A percentile compares a stretch with the other conserved stretches of the same genome.
These are phyloP conservation scores for Guyanaporus albipodus DNA, from an alignment of 768 basidiomycete genomes.

Conservation along the genomic window DNA sequence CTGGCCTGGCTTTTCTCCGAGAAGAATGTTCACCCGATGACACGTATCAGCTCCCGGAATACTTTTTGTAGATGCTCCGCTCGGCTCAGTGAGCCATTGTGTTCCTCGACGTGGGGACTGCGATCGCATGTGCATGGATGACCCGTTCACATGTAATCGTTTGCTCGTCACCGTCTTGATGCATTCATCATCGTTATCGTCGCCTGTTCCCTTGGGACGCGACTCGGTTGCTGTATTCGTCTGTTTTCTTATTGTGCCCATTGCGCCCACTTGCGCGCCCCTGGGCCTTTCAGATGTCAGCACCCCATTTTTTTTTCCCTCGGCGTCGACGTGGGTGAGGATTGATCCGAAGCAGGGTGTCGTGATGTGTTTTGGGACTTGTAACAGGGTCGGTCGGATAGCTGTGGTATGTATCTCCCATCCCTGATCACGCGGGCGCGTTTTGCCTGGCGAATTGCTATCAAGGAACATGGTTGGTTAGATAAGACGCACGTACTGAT, in stretches of 20 bases:
- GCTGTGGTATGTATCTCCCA: too few relatives aligned
- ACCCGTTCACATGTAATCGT: neutral
- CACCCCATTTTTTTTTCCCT: neutral
- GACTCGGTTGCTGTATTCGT: conserved; percentile 4
- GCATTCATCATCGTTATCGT: conserved; percentile 6
- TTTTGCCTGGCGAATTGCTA: too few relatives aligned
- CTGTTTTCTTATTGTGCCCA: neutral
- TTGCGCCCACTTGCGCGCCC: neutral
- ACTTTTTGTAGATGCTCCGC: conserved; percentile 51
- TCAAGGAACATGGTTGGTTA: too few relatives aligned
- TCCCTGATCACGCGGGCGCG: too few relatives aligned
- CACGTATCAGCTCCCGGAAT: conserved; percentile 65
- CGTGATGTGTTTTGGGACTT: conserved; percentile 6
- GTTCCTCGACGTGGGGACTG: conserved; percentile 5
- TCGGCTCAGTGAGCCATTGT: neutral
- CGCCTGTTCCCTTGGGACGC: neutral
- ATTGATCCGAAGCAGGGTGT: conserved; percentile 2
- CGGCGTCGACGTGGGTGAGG: neutral
- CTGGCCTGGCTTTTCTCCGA: neutral
- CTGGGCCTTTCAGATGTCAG: neutral
- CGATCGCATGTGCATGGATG: conserved; percentile 1
- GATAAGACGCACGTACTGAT: neutral
- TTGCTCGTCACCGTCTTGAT: conserved; percentile 3
- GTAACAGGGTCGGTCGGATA: neutral
- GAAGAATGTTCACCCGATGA: neutral